A percentile compares a stretch with the other conserved stretches of the same genome.
phyloP scores from a whole-genome alignment of 495 filamentous ascomycete species.

The Neurospora sp. region DNA sequence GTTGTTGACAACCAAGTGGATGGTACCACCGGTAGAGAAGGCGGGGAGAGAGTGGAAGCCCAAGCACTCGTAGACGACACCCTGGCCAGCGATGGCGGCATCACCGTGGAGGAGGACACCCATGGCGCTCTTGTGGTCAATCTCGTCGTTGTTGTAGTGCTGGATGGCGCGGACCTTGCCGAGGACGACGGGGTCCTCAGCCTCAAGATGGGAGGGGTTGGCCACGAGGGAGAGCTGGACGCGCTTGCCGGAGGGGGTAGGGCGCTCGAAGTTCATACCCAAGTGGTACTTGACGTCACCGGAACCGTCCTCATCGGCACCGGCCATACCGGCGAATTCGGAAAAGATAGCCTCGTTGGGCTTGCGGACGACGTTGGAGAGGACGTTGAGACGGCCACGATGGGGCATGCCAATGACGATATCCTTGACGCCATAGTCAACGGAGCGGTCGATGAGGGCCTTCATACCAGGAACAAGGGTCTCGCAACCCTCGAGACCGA shows the following conservation, averaged over 20 bases:
- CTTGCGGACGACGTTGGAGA: conserved; percentile 97
- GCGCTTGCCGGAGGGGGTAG: conserved; percentile 95
- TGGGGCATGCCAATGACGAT: conserved; percentile 99
- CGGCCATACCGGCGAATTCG: conserved; percentile 85
- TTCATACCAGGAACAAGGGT: conserved; percentile 98
- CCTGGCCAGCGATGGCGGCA: conserved; percentile 91
- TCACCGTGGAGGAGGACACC: conserved; percentile 92
- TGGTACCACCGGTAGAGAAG: conserved; percentile 94
- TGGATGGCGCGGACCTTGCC: conserved; percentile 96
- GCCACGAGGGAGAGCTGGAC: conserved; percentile 96
- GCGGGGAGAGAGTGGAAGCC: conserved; percentile 91
- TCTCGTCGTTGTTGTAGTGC: conserved; percentile 97
- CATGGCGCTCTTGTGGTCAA: conserved; percentile 80
- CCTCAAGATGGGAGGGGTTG: conserved; percentile 97
- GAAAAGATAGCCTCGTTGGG: conserved; percentile 99
- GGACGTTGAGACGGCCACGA: conserved; percentile 93
- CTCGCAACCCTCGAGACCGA: conserved; percentile 95
- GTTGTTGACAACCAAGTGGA: conserved; percentile 98
- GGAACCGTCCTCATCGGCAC: conserved; percentile 88
- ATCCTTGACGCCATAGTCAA: conserved; percentile 96
- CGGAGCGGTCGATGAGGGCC: conserved; percentile 92
- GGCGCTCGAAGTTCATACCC: conserved; percentile 99
- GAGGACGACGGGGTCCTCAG: conserved; percentile 94
- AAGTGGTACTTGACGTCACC: conserved; percentile 99
- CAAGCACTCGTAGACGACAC: conserved; percentile 96